Base-by-base conservation (phyloP, 306 rosid genomes). In the Urtica urens region DNA sequence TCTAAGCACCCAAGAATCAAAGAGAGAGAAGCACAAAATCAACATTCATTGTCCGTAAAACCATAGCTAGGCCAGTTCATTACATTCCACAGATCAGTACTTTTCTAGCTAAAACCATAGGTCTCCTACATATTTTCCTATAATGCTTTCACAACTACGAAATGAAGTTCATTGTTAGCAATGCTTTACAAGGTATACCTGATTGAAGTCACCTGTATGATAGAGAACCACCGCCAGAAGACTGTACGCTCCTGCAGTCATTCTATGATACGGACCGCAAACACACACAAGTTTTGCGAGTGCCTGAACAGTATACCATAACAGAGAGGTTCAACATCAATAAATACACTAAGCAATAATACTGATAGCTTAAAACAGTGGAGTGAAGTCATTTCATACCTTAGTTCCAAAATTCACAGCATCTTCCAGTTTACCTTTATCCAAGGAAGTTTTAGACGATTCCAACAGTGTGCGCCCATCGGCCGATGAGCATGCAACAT, bases 211-310 rank as follows among this genome's bases (percentile, higher is more conserved):
- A 42, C 97, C 97, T 12, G 97, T 90, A 61, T 90, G 97, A 71
- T 90, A 84, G 53, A 90, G 66, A 43, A 90, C 97, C 53, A 90
- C 97, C 38, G 97, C 97, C 60, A 90, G 75, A 52, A 90, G 97
- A 69, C 97, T 90, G 53, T 90, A 90, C 40, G 97, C 97, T 54
- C 97, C 97, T 3, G 97, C 97, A 33, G 97, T 90, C 97, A 90
- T 90, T 81, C 95, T 75, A 68, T 90, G 95, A 62, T 81, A 84
- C 5, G 97, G 95, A 48, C 97, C 97, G 24, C 97, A 90, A 9
- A 90, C 97, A 11, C 78, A 68, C 44, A 84, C 94, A 27, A 90
- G 84, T 59, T 90, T 90, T 14, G 95, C 63, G 29, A 90, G 86
- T 31, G 97, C 97, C 97, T 90, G 55, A 67, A 70, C 47, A 51